phyloP scores from a whole-genome alignment of 108 stramenopile genomes.

The Fragilaria crotonensis region DNA sequence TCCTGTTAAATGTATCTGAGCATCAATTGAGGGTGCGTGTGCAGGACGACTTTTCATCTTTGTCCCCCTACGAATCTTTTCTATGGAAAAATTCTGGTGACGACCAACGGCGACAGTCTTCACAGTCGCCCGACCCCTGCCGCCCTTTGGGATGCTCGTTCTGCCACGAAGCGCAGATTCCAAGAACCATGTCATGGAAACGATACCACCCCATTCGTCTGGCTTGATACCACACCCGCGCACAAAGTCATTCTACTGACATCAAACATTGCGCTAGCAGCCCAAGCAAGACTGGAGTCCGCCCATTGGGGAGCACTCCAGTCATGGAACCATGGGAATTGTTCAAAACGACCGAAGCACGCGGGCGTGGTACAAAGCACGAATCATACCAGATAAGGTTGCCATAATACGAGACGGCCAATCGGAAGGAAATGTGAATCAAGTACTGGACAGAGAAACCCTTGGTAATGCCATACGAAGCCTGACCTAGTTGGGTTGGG shows the following conservation, averaged over 20 bases:
- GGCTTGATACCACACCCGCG: not conserved
- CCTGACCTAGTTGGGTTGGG: constrained; percentile 76
- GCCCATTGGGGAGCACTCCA: not conserved
- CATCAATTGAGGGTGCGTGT: not conserved
- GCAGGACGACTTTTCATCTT: not conserved
- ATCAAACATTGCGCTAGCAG: not conserved
- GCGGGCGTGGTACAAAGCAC: constrained; percentile 56
- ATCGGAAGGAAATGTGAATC: constrained; percentile 68
- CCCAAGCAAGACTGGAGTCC: not conserved
- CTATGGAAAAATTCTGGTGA: not conserved
- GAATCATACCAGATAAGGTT: constrained; percentile 73
- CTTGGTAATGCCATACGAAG: constrained; percentile 80
- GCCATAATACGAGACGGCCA: constrained; percentile 84
- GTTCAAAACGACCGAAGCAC: constrained; percentile 5
- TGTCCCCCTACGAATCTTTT: constrained; percentile 1
- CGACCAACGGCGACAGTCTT: not conserved
- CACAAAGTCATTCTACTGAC: not conserved
- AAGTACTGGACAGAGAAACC: constrained; percentile 57
- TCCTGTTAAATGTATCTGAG: not conserved
- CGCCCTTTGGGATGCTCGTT: not conserved
- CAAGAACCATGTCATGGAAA: not conserved
- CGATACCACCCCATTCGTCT: too few species aligned
- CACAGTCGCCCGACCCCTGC: not conserved
- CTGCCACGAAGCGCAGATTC: too few species aligned
- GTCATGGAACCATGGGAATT: too few species aligned